Base-by-base conservation (phyloP, 169 alveolate species). In the Plasmodium ovale region DNA sequence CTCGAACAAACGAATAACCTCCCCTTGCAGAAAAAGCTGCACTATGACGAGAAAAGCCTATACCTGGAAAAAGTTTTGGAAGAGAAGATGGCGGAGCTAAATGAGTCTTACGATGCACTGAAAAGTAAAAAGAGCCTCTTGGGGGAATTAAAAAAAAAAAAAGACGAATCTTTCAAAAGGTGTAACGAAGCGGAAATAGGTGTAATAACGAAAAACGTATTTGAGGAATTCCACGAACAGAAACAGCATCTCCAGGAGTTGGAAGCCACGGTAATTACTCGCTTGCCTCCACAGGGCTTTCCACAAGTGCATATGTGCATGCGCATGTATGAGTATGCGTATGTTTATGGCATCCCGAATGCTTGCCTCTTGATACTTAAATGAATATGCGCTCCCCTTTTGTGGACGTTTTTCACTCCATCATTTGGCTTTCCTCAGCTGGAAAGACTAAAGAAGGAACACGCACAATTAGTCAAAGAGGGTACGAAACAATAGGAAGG, bases 91-190 rank as follows among this genome's bases (percentile, higher is more conserved):
- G 29, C 3, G 27, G 29, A 1, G 35, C 29, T 79, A 9, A 59
- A 79, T 2, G 89, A 79, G 29, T 64, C 82, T 19, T 44, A 79
- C 23, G 14, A 68, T 27, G 47, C 23, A 14, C 62, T 64, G 29
- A 49, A 37, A 23, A 79, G 23, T 14, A 79, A 79, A 64, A 79
- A 79, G 7, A 47, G 29, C 0, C 25, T 79, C 4, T n/a, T 79
- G 27, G 64, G 49, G 23, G 79, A 79, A 33, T 54, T 79, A 68
- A 79, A 79, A 37, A 65, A 39, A 27, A 79, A 79, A 79, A 79
- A 79, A 35, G 89, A 79, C 0, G 89, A 79, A 14, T 79, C 89
- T 1, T 35, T 79, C 39, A 79, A 65, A 42, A 79, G 53, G 47
- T 64, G 33, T 56, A 64, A 69, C 5, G 71, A 64, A 47, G 70